These are phyloP conservation scores for Gaeumannomyces sp. DNA, from an alignment of 2,329 filamentous ascomycete species.

Conservation along the genomic window DNA sequence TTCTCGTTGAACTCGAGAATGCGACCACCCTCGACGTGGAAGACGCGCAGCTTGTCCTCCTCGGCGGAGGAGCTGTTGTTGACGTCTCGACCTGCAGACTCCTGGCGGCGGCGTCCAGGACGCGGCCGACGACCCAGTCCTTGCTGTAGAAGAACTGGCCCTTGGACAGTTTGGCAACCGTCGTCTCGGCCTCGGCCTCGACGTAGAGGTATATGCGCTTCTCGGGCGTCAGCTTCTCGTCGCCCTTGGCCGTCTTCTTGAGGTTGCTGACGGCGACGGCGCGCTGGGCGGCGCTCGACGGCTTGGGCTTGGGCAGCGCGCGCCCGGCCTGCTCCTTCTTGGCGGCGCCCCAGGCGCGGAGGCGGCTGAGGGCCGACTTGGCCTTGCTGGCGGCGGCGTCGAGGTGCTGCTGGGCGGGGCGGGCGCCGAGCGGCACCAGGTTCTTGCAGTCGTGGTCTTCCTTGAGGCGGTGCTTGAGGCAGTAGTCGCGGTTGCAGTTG, in stretches of 20 bases:
- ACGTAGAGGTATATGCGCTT: constrained; percentile 89
- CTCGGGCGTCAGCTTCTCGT: constrained; percentile 70
- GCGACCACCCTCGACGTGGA: constrained; percentile 85
- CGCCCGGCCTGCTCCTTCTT: constrained; percentile 60
- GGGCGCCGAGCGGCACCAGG: constrained; percentile 53
- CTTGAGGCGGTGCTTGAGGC: constrained; percentile 66
- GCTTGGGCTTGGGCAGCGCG: constrained; percentile 56
- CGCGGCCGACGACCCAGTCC: constrained; percentile 84
- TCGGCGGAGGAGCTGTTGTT: constrained; percentile 74
- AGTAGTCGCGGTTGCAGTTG: constrained; percentile 67
- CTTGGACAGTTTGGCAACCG: constrained; percentile 74
- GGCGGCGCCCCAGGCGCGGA: constrained; percentile 73
- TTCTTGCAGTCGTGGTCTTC: constrained; percentile 84
- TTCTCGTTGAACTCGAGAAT: constrained; percentile 85
- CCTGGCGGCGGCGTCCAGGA: constrained; percentile 73
- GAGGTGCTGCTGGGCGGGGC: constrained; percentile 28
- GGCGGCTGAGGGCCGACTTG: constrained; percentile 64
- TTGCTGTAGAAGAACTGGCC: constrained; percentile 74
- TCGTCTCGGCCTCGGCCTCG: constrained; percentile 82
- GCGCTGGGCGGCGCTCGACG: constrained; percentile 56
- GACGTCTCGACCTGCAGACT: constrained; percentile 69
- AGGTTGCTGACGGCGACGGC: constrained; percentile 67
- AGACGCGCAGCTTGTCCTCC: constrained; percentile 76
- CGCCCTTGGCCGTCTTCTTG: constrained; percentile 85
- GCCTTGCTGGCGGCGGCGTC: constrained; percentile 57